Evolutionary conservation across 257 asterid species (phyloP).

Genomic region (Linaria vulgaris): DNA sequence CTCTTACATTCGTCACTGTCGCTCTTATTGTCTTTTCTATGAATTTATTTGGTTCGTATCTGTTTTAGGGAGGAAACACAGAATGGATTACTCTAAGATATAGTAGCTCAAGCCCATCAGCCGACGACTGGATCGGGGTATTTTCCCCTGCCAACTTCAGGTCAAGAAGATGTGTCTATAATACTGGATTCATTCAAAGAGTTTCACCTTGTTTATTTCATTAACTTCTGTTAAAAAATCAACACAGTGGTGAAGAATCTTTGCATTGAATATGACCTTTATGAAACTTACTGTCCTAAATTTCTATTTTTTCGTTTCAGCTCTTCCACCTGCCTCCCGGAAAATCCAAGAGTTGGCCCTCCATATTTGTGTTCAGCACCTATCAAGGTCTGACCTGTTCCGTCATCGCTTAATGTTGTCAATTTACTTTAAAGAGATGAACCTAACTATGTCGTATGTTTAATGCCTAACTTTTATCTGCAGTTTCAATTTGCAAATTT

Average conservation of each 20-base stretch:
- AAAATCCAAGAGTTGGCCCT: constrained; percentile 55
- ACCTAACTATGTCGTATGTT: background rate
- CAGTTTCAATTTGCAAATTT: constrained; percentile 89
- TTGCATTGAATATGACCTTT: background rate
- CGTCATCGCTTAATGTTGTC: constrained; percentile 5
- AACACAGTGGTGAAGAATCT: background rate
- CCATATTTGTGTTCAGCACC: constrained; percentile 89
- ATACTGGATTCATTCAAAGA: constrained; percentile 7
- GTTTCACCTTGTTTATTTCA: background rate
- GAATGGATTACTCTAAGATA: constrained; percentile 73
- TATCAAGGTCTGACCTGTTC: constrained; percentile 58
- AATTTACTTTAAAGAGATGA: background rate
- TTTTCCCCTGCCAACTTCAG: constrained; percentile 95
- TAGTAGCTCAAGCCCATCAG: constrained; percentile 53
- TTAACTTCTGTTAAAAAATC: background rate
- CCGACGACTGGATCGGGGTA: constrained; percentile 90
- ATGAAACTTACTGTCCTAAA: constrained; percentile 11
- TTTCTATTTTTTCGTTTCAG: constrained; percentile 39
- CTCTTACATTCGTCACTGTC: background rate
- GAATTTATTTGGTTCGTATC: background rate
- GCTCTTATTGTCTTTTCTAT: background rate
- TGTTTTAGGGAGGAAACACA: constrained; percentile 44
- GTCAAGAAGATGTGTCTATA: constrained; percentile 29
- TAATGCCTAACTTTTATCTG: constrained; percentile 21
- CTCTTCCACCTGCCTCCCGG: constrained; percentile 68